phyloP scores from a whole-genome alignment of 495 filamentous ascomycete species.

The Letharia lupina region DNA sequence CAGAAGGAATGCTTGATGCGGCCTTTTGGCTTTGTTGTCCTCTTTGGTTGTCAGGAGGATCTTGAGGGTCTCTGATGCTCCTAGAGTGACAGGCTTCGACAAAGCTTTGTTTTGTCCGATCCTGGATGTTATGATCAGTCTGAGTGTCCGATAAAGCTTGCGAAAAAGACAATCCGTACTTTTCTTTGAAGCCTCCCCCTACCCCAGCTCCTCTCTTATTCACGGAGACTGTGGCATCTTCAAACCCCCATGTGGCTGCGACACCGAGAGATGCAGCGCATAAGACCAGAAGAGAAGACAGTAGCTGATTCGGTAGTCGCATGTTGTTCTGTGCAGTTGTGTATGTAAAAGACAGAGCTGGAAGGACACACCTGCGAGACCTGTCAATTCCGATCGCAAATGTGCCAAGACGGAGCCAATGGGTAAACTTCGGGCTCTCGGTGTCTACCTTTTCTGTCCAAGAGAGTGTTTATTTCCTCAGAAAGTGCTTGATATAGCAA shows the following conservation, averaged over 20 bases:
- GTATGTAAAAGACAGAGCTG: background rate
- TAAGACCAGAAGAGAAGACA: conserved; percentile 28
- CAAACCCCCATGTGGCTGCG: conserved; percentile 75
- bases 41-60: conserved; percentile 73
- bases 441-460: background rate
- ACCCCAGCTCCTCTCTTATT: conserved; percentile 60
- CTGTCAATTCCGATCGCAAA: background rate
- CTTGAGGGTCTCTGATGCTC: conserved; percentile 66
- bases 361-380: conserved; percentile 6
- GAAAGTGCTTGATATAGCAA: background rate
- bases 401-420: background rate
- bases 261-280: conserved; percentile 22
- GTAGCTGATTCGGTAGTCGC: conserved; percentile 11
- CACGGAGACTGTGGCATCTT: conserved; percentile 74
- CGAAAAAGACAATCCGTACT: conserved; percentile 41
- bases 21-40: conserved; percentile 64
- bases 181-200: conserved; percentile 58
- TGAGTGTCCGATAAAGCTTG: background rate
- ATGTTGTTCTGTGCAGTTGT: conserved; percentile 13
- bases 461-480: background rate
- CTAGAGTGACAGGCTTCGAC: conserved; percentile 55
- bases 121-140: conserved; percentile 34
- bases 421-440: conserved; percentile 1
- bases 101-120: conserved; percentile 56
- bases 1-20: conserved; percentile 88